Base-by-base conservation (phyloP, 2,329 filamentous ascomycete genomes). In the Aspergillus ibericus region DNA sequence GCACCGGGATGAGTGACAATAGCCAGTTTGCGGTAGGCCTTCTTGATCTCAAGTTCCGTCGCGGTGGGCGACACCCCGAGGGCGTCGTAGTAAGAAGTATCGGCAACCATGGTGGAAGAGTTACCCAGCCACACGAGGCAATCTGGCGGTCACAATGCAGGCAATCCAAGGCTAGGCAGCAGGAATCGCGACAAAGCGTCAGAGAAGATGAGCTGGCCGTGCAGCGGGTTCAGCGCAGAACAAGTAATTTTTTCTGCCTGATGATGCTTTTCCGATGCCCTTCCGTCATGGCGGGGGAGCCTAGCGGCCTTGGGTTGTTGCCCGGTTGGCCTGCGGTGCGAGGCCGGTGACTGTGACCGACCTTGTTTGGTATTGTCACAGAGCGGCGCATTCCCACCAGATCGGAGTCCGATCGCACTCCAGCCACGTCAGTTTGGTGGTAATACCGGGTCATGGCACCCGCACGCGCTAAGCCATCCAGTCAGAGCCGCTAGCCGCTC, bases 11-110 rank as follows among this genome's bases (percentile, higher is more conserved):
- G 93, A 70, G 96, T 91, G 67, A 93, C 86, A 76, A 98, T 97
- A 67, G 95, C 95, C 67, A 95, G 85, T 80, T 93, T 97, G 74
- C 93, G 87, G 79, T 97, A 97, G 27, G 93, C 93, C 81, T 96
- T 96, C 78, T 97, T 97, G 79, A 97, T 97, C 75, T 97, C 92
- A 52, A 96, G 85, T 75, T 93, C 91, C 38, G 91, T 89, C 29
- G 93, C 93, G 56, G 89, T 91, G 65, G 92, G 88, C 78, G 88
- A 82, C 70, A 97, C 92, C 72, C 90, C 91, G 38, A 97, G 83
- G 68, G 86, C 87, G 78, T 96, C 92, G 78, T 96, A 96, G 79
- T 96, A 96, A 68, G 86, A 81, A 59, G 91, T 96, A 77, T 96
- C 92, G 70, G 89, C 90, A 69, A 95, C 92, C 92, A 96, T 96